Percentiles rank a stretch among this genome's conserved stretches.
These are phyloP conservation scores for Calycina herbarum DNA, from an alignment of 2,329 filamentous ascomycete genomes.

Conservation along the genomic window DNA sequence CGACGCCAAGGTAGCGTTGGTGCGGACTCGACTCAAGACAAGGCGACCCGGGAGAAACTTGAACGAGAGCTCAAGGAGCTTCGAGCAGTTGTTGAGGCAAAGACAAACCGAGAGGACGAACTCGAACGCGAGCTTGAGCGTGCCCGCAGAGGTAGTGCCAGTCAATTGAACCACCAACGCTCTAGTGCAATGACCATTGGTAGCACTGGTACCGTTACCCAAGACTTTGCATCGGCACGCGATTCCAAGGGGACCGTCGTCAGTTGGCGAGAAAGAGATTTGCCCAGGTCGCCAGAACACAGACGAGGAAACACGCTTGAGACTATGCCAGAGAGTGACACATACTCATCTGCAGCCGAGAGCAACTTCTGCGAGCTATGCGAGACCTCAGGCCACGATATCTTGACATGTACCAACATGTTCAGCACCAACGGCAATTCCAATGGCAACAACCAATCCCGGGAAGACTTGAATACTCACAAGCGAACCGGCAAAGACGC, in stretches of 20 bases:
- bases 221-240: slow-evolving; percentile 57
- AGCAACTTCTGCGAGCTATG: slow-evolving; percentile 80
- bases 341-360: slow-evolving; percentile 69
- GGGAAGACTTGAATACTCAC: slow-evolving; percentile 16
- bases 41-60: slow-evolving; percentile 64
- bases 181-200: slow-evolving; percentile 51
- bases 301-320: slow-evolving; percentile 57
- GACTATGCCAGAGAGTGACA: slow-evolving; percentile 70
- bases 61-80: slow-evolving; percentile 81
- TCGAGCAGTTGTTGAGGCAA: slow-evolving; percentile 69
- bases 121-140: slow-evolving; percentile 78
- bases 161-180: slow-evolving; percentile 44
- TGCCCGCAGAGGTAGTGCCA: slow-evolving; percentile 51
- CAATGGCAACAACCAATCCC: slow-evolving; percentile 5
- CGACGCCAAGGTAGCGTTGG: slow-evolving; percentile 45
- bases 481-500: slow-evolving; percentile 41
- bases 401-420: slow-evolving; percentile 91
- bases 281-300: slow-evolving; percentile 44
- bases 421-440: slow-evolving; percentile 46
- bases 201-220: slow-evolving; percentile 42
- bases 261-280: slow-evolving; percentile 51
- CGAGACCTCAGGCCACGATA: slow-evolving; percentile 88
- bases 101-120: slow-evolving; percentile 75
- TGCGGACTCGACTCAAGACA: slow-evolving; percentile 54
- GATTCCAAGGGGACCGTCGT: slow-evolving; percentile 68